Evolutionary conservation across 768 basidiomycete species (phyloP), one percentile per base, ranked within the genome.

Genomic region (Rhodocollybia butyracea): DNA sequence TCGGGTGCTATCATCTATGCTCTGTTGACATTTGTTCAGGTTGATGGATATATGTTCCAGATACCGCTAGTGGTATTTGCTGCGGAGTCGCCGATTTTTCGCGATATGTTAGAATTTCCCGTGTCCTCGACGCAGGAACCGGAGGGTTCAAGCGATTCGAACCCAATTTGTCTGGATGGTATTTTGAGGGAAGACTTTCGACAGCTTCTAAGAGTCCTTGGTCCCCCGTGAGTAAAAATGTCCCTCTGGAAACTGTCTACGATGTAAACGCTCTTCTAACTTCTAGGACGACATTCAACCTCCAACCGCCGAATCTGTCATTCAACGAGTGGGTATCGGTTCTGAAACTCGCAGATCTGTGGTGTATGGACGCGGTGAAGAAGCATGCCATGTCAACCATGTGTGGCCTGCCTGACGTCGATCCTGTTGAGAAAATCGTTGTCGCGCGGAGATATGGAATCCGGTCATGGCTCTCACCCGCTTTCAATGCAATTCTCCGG

Each of bases 281-380:
- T 27, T 19, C 7, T 26, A 51, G 38, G 6, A 36, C 11, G 12
- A 39, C 27, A 29, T 51, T 40, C 38, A 39, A 21, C 2, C 36
- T 39, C 3, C 51, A 34, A 8, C 4, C 21, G 24, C n/a, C 27
- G 17, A 12, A 12, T 3, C 15, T 51, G 2, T 22, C 40, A 2
- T 31, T 39, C 24, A 29, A 17, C 15, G n/a, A 51, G 38, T 51
- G 51, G 51, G 40, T 24, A 5, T 40, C 51, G 10, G 40, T 51
- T 10, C 29, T 51, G 40, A 51, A 40, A 51, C 51, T 51, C 19
- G 51, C 51, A 13, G 40, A 39, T 39, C 24, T 36, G 24, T 51
- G 51, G 51, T 29, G 51, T 31, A 48, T 48, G 46, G 30, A 48
- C 8, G 31, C 17, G 3, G 31, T 48, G 30, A 48, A 21, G 22